phyloP scores from a whole-genome alignment of 2,329 filamentous ascomycete genomes.

The Botrytis fragariae region DNA sequence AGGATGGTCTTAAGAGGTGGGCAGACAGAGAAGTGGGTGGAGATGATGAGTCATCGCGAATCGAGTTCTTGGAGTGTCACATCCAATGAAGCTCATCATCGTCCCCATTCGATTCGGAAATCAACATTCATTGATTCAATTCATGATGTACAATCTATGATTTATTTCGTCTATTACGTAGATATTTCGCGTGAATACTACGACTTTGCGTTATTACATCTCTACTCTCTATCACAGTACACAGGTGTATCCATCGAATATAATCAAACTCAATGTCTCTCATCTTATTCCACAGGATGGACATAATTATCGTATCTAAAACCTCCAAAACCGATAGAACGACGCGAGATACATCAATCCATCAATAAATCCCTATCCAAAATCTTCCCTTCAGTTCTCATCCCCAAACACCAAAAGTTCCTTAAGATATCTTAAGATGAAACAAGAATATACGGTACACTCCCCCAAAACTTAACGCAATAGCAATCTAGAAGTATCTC shows the following conservation, averaged over 20 bases:
- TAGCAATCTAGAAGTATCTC: neutral
- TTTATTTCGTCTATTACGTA: neutral
- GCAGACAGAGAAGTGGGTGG: neutral
- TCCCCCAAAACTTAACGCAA: neutral
- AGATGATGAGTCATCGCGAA: neutral
- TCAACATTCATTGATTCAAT: neutral
- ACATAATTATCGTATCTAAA: neutral
- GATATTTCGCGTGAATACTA: neutral
- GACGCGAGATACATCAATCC: neutral
- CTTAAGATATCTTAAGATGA: neutral
- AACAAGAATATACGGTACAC: neutral
- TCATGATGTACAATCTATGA: neutral
- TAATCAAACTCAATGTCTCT: neutral
- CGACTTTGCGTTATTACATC: neutral
- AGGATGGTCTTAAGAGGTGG: neutral
- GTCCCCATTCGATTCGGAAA: neutral
- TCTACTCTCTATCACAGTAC: neutral
- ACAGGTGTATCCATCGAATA: neutral
- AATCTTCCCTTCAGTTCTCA: neutral
- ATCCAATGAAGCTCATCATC: neutral
- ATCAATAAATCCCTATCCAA: neutral
- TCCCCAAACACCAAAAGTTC: neutral
- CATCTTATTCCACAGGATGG: neutral
- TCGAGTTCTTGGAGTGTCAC: neutral
- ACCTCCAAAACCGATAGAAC: neutral